A percentile compares a stretch with the other conserved stretches of the same genome.
Conservation (phyloP, 2,329 filamentous ascomycete species). For the Aspergillus sp. region DNA sequence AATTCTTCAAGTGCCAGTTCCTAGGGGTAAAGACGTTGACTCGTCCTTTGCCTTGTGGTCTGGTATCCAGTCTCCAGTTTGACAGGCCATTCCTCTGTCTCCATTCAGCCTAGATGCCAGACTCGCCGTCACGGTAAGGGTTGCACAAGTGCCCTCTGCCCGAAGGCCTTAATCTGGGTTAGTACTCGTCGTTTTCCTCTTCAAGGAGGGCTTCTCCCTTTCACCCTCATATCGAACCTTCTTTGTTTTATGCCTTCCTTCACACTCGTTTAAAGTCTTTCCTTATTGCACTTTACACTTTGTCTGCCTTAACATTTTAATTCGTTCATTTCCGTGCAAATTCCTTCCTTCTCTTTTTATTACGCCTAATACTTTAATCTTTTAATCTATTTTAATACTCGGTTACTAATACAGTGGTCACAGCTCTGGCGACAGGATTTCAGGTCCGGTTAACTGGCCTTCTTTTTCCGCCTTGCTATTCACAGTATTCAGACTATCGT, state of each 20-base stretch:
- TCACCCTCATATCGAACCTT: conserved; percentile 4
- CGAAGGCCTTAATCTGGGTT: conserved; percentile 37
- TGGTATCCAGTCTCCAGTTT: conserved; percentile 32
- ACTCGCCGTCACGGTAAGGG: conserved; percentile 38
- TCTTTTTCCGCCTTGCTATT: conserved; percentile 10
- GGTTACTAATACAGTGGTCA: conserved; percentile 25
- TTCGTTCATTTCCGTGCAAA: not conserved
- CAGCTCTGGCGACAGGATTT: conserved; percentile 29
- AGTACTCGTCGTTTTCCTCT: conserved; percentile 23
- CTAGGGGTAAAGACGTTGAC: conserved; percentile 42
- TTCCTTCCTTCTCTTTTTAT: conserved; percentile 10
- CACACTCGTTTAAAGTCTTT: conserved; percentile 8
- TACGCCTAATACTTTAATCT: conserved; percentile 10
- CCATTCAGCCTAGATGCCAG: conserved; percentile 39
- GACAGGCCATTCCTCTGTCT: conserved; percentile 35
- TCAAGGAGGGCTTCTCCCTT: conserved; percentile 17
- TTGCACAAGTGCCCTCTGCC: conserved; percentile 34
- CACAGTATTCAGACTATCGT: conserved; percentile 34
- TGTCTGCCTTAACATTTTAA: conserved; percentile 1
- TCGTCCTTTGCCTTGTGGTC: conserved; percentile 38
- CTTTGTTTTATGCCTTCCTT: conserved; percentile 7
- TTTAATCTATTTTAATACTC: conserved; percentile 8
- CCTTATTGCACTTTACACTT: conserved; percentile 7
- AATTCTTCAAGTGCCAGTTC: conserved; percentile 24
- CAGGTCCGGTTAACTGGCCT: conserved; percentile 22